Evolutionary conservation across 345 rosid species (phyloP), one percentile per base, ranked within the genome.

Genomic region (Pistacia vera): DNA sequence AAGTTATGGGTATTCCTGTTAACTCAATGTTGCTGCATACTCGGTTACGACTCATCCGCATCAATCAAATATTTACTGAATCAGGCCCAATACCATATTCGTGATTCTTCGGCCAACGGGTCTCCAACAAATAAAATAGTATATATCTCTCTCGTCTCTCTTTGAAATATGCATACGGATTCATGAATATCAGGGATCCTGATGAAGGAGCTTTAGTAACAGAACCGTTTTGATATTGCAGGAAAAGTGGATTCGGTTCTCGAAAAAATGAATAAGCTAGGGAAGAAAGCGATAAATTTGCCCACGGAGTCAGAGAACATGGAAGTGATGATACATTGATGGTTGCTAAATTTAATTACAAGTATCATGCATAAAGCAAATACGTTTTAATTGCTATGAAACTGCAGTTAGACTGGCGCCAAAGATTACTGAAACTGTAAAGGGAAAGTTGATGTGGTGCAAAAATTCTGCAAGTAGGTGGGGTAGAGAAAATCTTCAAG

Each of bases 251-350:
- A 69, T 70, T 80, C 86, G n/a, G 62, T 87, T 71, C 69, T 82
- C 33, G 85, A 75, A 71, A 85, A 82, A 59, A 74, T 87, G 80
- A 87, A 79, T 81, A 87, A 78, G 66, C 73, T 81, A 0, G 88
- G 90, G 64, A 90, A 87, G 79, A 86, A 82, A 75, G 83, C 85
- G 77, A 85, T 49, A 82, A 82, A 41, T 87, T 88, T 77, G 89
- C 86, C 4, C 76, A 70, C 35, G 89, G 87, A 30, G 72, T 75
- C 58, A 76, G 87, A 64, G 97, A 91, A 75, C 97, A 90, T 70
- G 85, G 84, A 85, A 68, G 75, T 70, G 46, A 41, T 41, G 8
- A 16, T 10, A 10, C 8, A 38, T 14, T 36, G 54, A 20, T 2
- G 1, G 6, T 22, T 20, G 17, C 22, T 66, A 11, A 7, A 49